These are phyloP conservation scores for Erigeron philadelphicus DNA, from an alignment of 140 eudicot genomes.

Conservation along the genomic window DNA sequence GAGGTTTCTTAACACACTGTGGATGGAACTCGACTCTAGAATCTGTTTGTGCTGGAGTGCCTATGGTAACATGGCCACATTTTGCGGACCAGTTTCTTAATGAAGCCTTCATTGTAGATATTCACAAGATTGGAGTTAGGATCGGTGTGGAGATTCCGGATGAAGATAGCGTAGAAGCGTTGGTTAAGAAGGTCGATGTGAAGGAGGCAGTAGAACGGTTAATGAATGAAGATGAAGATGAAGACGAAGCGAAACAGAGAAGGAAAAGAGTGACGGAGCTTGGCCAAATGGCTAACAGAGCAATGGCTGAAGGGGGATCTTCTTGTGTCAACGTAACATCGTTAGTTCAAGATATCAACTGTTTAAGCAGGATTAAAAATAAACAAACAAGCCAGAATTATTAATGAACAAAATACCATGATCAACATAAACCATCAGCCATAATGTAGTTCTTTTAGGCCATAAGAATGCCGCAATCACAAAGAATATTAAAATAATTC, in stretches of 20 bases:
- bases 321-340: slow-evolving; percentile 22
- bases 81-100: slow-evolving; percentile 40
- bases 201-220: slow-evolving; percentile 24
- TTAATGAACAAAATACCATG: too few species aligned
- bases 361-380: background rate
- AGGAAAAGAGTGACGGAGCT: slow-evolving; percentile 23
- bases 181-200: slow-evolving; percentile 27
- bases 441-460: too few species aligned
- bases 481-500: too few species aligned
- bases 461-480: too few species aligned
- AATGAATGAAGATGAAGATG: slow-evolving; percentile 31
- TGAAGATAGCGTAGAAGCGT: slow-evolving; percentile 19
- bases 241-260: slow-evolving; percentile 18
- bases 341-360: slow-evolving; percentile 27
- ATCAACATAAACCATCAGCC: too few species aligned
- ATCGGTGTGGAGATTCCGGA: slow-evolving; percentile 26
- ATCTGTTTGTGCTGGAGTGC: slow-evolving; percentile 29
- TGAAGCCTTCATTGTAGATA: slow-evolving; percentile 25
- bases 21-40: slow-evolving; percentile 9
- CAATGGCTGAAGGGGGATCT: slow-evolving; percentile 39
- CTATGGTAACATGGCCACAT: slow-evolving; percentile 13
- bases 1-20: slow-evolving; percentile 39
- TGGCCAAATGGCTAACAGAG: slow-evolving; percentile 30
- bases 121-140: slow-evolving; percentile 32
- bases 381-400: too few species aligned